Evolutionary conservation across 306 rosid genomes (phyloP).

Genomic region (Phaseolus lunatus): DNA sequence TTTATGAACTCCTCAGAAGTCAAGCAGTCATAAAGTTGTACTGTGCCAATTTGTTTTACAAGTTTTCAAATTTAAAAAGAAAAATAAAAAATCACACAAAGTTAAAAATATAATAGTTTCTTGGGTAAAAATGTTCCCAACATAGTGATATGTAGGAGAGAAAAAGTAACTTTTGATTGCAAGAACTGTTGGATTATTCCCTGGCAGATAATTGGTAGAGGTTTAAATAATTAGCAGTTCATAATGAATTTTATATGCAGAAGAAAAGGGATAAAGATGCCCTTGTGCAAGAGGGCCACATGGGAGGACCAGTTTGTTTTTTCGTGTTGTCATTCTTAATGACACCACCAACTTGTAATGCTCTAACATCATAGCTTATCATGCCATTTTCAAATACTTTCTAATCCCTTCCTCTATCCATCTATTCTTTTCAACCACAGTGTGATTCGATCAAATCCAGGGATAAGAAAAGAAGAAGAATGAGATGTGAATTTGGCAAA

Average conservation of each 20-base stretch:
- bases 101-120: not conserved
- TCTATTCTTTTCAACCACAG: conserved; percentile 55
- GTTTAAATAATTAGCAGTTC: conserved; percentile 42
- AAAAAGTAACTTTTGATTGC: conserved; percentile 47
- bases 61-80: too few species aligned
- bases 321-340: conserved; percentile 51
- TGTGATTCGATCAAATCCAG: conserved; percentile 30
- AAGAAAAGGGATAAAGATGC: conserved; percentile 44
- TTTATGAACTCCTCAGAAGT: too few species aligned
- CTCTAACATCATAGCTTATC: conserved; percentile 59
- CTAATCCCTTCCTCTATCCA: not conserved
- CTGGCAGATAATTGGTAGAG: conserved; percentile 39
- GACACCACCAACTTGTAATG: conserved; percentile 56
- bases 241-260: conserved; percentile 24
- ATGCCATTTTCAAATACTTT: conserved; percentile 49
- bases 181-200: conserved; percentile 53
- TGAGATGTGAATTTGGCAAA: conserved; percentile 25
- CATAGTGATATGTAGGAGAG: conserved; percentile 15
- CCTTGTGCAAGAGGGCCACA: conserved; percentile 51
- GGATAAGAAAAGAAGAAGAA: conserved; percentile 29
- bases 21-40: too few species aligned
- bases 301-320: conserved; percentile 52
- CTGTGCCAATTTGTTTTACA: too few species aligned
- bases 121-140: not conserved
- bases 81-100: too few species aligned